Conservation (phyloP, 2,329 filamentous ascomycete species). For the Colletotrichum kahawae region DNA sequence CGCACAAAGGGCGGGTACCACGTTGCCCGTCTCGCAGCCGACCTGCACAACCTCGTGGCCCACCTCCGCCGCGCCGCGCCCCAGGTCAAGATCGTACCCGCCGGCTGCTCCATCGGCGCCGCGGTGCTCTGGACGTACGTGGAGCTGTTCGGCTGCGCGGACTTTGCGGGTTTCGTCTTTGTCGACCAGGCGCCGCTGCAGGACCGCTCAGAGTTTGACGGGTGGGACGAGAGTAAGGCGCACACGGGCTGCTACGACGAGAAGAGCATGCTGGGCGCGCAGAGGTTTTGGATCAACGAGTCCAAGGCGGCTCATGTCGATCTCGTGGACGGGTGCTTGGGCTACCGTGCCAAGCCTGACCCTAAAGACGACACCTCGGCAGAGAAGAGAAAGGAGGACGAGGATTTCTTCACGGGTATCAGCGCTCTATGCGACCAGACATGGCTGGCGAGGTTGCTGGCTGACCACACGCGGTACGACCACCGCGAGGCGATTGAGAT, state of each 20-base stretch:
- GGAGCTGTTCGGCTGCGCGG: conserved; percentile 39
- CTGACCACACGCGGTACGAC: conserved; percentile 45
- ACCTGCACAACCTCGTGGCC: conserved; percentile 35
- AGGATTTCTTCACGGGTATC: conserved; percentile 39
- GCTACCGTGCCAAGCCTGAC: conserved; percentile 35
- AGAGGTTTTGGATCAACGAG: conserved; percentile 29
- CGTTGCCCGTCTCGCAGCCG: conserved; percentile 43
- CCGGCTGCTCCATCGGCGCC: conserved; percentile 46
- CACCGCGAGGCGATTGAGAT: conserved; percentile 43
- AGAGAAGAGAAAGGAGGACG: conserved; percentile 30
- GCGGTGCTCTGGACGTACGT: conserved; percentile 45
- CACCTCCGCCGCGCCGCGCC: conserved; percentile 26
- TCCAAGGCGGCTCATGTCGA: conserved; percentile 30
- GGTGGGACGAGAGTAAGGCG: conserved; percentile 35
- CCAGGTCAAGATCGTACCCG: conserved; percentile 30
- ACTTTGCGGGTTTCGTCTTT: conserved; percentile 38
- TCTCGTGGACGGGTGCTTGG: conserved; percentile 39
- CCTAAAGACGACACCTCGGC: conserved; percentile 26
- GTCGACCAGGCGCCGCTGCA: conserved; percentile 47
- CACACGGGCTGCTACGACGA: conserved; percentile 44
- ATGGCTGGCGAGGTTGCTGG: conserved; percentile 42
- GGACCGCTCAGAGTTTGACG: conserved; percentile 35
- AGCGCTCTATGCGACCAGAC: conserved; percentile 37
- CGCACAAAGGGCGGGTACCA: conserved; percentile 39
- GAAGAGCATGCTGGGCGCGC: conserved; percentile 35